These are phyloP conservation scores for Alternaria gansuensis DNA, from an alignment of 2,329 filamentous ascomycete genomes.

Conservation along the genomic window DNA sequence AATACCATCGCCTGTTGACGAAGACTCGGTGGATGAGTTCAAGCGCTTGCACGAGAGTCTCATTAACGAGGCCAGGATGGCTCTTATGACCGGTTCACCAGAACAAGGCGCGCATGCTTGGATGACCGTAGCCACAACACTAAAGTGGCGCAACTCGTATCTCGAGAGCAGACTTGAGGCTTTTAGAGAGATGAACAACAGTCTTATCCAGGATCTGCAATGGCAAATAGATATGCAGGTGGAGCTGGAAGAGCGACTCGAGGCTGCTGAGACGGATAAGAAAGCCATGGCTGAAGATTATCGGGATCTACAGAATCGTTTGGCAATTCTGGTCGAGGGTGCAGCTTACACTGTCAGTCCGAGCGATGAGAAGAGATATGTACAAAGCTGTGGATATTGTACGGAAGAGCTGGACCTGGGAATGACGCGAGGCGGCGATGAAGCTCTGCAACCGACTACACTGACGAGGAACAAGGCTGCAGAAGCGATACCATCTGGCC, in stretches of 20 bases:
- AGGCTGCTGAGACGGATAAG: conserved; percentile 6
- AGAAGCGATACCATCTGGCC: neutral
- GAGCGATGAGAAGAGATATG: neutral
- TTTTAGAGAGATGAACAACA: conserved; percentile 13
- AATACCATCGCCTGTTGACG: neutral
- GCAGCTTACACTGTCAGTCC: neutral
- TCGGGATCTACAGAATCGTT: neutral
- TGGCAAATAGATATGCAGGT: conserved; percentile 19
- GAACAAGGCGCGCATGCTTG: conserved; percentile 2
- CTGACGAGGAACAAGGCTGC: neutral
- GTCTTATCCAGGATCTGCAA: conserved; percentile 11
- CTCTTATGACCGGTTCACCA: neutral
- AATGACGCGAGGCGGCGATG: neutral
- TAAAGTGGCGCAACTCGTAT: conserved; percentile 15
- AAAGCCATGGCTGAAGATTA: conserved; percentile 1
- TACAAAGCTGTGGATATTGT: no score
- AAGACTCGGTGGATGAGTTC: neutral
- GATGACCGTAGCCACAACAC: conserved; percentile 6
- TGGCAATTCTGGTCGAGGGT: neutral
- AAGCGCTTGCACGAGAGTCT: conserved; percentile 4
- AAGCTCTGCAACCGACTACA: neutral
- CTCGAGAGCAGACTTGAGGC: conserved; percentile 19
- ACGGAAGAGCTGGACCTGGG: neutral
- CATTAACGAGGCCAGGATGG: conserved; percentile 1
- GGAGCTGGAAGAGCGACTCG: conserved; percentile 9